Conservation (phyloP, 495 filamentous ascomycete genomes). For the Barbatosphaeria neglecta region DNA sequence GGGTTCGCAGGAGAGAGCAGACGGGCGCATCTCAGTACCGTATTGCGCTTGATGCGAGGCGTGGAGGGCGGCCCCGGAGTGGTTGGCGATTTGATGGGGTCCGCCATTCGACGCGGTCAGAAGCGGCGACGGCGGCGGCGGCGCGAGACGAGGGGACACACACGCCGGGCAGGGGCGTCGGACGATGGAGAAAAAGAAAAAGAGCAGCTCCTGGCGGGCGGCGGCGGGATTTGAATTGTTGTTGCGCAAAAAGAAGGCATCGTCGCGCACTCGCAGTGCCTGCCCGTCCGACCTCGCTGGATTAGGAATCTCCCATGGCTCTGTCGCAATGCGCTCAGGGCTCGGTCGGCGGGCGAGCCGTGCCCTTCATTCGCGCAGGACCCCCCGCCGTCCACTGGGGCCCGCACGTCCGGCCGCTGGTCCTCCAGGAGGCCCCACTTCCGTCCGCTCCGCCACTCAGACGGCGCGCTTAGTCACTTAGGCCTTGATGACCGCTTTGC, state of each 20-base stretch:
- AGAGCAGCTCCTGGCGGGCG: neutral
- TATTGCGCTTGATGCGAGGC: slow-evolving; percentile 1
- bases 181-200: neutral
- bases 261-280: no score
- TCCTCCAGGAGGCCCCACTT: neutral
- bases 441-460: neutral
- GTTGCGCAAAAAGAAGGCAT: neutral
- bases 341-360: neutral
- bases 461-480: neutral
- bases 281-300: neutral
- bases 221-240: neutral
- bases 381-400: neutral
- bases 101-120: neutral
- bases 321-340: neutral
- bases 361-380: no score
- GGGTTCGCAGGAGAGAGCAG: neutral
- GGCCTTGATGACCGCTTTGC: neutral
- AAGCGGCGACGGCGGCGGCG: neutral
- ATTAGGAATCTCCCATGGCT: neutral
- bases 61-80: neutral
- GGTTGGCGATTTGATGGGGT: neutral
- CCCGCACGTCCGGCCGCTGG: no score
- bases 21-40: neutral
- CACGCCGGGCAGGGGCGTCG: neutral
- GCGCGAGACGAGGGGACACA: neutral